Evolutionary conservation across 2,329 filamentous ascomycete species (phyloP), one percentile per base, ranked within the genome.

Genomic region (Colletotrichum sp.): DNA sequence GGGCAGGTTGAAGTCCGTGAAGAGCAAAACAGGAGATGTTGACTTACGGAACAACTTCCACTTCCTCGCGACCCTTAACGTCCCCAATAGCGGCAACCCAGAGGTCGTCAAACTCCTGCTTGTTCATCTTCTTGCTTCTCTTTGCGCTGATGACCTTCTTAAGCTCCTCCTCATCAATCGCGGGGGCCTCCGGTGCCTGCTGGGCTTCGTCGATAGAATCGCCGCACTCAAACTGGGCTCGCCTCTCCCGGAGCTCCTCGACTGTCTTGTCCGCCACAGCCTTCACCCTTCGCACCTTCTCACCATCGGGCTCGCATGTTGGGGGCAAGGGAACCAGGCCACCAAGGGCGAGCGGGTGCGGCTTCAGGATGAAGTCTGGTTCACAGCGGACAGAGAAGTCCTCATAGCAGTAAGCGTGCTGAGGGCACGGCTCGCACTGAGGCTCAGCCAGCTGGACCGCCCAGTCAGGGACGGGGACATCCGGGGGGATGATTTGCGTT

Each of bases 261-360:
- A 98, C 91, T 3, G 95, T 96, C 83, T 93, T 94, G 82, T 98
- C 94, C 9, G 96, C 95, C 18, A 99, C 95, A 25, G 93, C 92
- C 80, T 96, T 95, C 65, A 98, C 94, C 22, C 94, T 94, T 52
- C 95, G 92, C 9, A 94, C 95, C 84, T 98, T 98, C 81, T 97
- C 95, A 76, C 96, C 96, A 84, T 99, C 97, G 0, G 97, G 94
- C 85, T 98, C 96, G 84, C 97, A 99, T 6, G 95, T 96, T 2
- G 97, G 96, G 8, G 96, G 93, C 10, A 99, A 87, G 9, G 97
- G 97, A 7, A 98, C 81, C 5, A 97, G 82, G 1, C 97, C 96
- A 65, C 93, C 93, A 0, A 98, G 83, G 0, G 96, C 94, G 27
- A 98, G 88, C 2, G 96, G 96, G 82, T 98, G 96, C 1, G 93